phyloP scores from a whole-genome alignment of 495 filamentous ascomycete species.

The Niebla homalea region DNA sequence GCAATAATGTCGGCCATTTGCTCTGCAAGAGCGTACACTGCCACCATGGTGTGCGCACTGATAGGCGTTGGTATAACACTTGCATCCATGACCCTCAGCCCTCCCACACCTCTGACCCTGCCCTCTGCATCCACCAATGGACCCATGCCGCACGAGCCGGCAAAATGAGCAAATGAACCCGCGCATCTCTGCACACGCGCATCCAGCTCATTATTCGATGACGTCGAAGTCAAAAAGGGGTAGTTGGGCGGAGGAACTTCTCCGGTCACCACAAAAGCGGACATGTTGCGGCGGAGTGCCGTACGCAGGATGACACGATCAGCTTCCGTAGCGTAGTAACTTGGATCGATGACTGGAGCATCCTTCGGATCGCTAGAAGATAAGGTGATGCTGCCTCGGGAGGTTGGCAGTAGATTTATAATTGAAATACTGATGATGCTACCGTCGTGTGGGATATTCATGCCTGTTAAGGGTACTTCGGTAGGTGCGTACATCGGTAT shows the following conservation, averaged over 20 bases:
- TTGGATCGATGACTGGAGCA: constrained; percentile 28
- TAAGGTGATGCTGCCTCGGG: constrained; percentile 29
- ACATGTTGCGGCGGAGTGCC: background rate
- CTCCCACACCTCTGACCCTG: constrained; percentile 13
- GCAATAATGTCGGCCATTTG: constrained; percentile 15
- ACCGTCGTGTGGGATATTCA: constrained; percentile 23
- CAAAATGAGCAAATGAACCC: background rate
- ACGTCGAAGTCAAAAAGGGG: background rate
- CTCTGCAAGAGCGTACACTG: constrained; percentile 19
- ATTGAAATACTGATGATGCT: constrained; percentile 21
- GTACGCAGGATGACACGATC: constrained; percentile 2
- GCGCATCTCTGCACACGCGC: background rate
- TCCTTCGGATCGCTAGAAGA: constrained; percentile 20
- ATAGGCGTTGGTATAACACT: constrained; percentile 16
- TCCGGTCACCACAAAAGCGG: background rate
- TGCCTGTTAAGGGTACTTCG: background rate
- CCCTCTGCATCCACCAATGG: constrained; percentile 15
- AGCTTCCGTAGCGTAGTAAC: constrained; percentile 25
- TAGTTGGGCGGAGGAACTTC: background rate
- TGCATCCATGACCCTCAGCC: constrained; percentile 17
- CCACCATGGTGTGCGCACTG: constrained; percentile 10
- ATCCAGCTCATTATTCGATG: background rate
- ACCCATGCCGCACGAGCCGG: constrained; percentile 2
- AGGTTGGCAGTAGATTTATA: constrained; percentile 24
- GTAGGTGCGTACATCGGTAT: constrained; percentile 18